Base-by-base conservation (phyloP, 768 basidiomycete species). In the Termitomyces bulborhizus region DNA sequence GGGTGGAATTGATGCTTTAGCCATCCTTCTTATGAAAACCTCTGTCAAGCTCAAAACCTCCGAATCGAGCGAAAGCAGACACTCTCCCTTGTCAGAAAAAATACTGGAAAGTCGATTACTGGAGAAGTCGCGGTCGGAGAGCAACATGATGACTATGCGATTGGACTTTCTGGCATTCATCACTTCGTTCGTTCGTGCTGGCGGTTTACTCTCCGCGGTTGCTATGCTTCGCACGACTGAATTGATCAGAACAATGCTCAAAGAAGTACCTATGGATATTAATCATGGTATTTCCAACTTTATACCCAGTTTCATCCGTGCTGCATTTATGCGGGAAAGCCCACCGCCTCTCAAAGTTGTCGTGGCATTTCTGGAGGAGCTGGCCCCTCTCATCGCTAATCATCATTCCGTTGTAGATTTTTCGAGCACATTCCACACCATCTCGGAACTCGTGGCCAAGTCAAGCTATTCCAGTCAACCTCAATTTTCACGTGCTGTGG, bases 1-100 rank as follows among this genome's bases (percentile, higher is more conserved):
- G 42, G 85, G 86, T 36, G 89, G 88, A 2, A 80, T 90, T 29
- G 76, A 79, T n/a, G 88, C 88, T 0, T 68, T 92, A 21, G 81
- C 83, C 15, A 58, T 65, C 8, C 80, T 88, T 31, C 71, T 88
- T 13, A 67, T 71, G 32, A 81, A 79, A 47, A 66, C 70, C 3
- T 69, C 70, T 42, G 62, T 70, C 29, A 73, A 82, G 72, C 65
- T 73, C 13, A 86, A 80, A 62, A 59, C 61, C 24, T 60, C 70
- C 0, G 81, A 81, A 45, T 53, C 53, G 1, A 58, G 63, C 6
- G 72, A 70, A 42, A 59, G 64, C 18, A 48, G 61, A 13, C 57
- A 67, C 1, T 61, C 66, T 12, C 44, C 71, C 1, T 40, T 65
- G 3, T 47, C 67, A 0, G 69, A 70, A 13, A 34, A 55, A 3